Conservation (phyloP, 1,139 yeast species). For the Nakaseomyces uthaithaninus region DNA sequence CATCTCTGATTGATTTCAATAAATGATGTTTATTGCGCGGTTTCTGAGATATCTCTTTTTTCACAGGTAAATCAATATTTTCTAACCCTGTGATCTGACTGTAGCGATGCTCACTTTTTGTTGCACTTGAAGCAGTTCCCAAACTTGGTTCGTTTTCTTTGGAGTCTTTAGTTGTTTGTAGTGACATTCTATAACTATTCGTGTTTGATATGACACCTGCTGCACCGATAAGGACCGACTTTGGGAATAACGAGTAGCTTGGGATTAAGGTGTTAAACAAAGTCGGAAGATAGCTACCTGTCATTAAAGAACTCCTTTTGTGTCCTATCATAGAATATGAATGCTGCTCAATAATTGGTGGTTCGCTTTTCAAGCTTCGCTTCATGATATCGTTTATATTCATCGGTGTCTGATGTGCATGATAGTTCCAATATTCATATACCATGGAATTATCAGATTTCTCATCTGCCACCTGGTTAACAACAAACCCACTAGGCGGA, state of each 20-base stretch:
- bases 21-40: constrained; percentile 40
- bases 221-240: constrained; percentile 43
- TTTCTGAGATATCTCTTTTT: constrained; percentile 31
- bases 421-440: constrained; percentile 28
- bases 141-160: constrained; percentile 15
- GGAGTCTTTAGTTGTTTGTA: constrained; percentile 17
- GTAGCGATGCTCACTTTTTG: constrained; percentile 10
- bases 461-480: constrained; percentile 4
- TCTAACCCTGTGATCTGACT: constrained; percentile 34
- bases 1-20: constrained; percentile 48
- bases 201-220: constrained; percentile 32
- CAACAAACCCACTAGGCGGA: not conserved
- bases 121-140: not conserved
- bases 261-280: constrained; percentile 50
- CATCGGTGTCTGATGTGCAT: constrained; percentile 22
- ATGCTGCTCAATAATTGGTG: constrained; percentile 24
- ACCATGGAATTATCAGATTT: constrained; percentile 14
- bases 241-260: constrained; percentile 47
- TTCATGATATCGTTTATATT: constrained; percentile 26
- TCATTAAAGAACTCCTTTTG: constrained; percentile 34
- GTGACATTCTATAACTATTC: constrained; percentile 17
- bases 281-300: constrained; percentile 55
- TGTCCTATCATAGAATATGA: constrained; percentile 20
- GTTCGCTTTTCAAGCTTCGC: constrained; percentile 25
- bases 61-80: constrained; percentile 30